These are phyloP conservation scores for Quercus phellos DNA, from an alignment of 331 rosid species.

Conservation along the genomic window DNA sequence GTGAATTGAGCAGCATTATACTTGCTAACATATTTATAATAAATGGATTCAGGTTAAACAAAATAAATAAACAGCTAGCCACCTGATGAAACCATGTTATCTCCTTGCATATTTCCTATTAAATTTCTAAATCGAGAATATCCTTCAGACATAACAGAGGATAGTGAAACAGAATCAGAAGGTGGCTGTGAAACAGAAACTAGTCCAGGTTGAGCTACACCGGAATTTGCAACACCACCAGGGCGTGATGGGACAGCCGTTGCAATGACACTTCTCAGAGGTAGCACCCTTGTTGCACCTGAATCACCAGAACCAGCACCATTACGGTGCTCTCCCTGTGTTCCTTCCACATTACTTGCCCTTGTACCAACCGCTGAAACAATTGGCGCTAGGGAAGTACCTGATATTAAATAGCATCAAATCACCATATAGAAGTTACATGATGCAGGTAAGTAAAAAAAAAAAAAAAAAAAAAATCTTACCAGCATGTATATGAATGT, in stretches of 20 bases:
- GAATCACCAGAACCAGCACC: slow-evolving; percentile 57
- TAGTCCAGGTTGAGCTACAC: slow-evolving; percentile 40
- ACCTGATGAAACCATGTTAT: slow-evolving; percentile 47
- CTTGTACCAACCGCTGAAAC: slow-evolving; percentile 69
- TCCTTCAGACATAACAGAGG: slow-evolving; percentile 55
- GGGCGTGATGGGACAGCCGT: slow-evolving; percentile 46
- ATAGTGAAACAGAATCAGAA: slow-evolving; percentile 46
- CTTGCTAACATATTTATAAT: neutral
- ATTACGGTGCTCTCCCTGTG: slow-evolving; percentile 43
- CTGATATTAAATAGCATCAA: slow-evolving; percentile 30
- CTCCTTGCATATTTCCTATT: slow-evolving; percentile 51
- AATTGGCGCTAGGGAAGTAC: slow-evolving; percentile 53
- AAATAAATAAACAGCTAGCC: slow-evolving; percentile 5
- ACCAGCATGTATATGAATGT: slow-evolving; percentile 99
- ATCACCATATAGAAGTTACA: slow-evolving; percentile 5
- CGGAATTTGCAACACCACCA: slow-evolving; percentile 33
- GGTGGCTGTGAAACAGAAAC: slow-evolving; percentile 55
- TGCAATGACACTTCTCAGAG: slow-evolving; percentile 55
- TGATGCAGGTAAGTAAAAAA: neutral
- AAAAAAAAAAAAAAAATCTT: slow-evolving; percentile 24
- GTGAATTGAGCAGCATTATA: slow-evolving; percentile 9
- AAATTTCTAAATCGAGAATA: slow-evolving; percentile 52
- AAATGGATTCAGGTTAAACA: neutral
- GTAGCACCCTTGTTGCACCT: slow-evolving; percentile 44
- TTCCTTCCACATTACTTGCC: slow-evolving; percentile 68